Evolutionary conservation across 352 stramenopile species (phyloP).

Genomic region (Peronospora tabacina): DNA sequence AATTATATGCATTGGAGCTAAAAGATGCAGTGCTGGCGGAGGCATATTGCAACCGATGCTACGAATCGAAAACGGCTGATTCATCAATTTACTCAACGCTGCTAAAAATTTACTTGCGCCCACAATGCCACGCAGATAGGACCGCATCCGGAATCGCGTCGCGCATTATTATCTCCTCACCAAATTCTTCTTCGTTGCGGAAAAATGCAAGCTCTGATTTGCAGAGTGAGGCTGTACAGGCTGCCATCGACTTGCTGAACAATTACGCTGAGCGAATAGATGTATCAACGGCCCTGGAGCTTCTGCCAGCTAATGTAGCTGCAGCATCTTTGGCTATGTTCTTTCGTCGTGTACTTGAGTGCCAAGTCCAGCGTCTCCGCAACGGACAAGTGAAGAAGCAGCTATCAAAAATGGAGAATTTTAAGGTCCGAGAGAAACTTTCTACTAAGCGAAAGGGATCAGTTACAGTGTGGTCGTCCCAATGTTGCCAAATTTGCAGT

Average conservation of each 20-base stretch:
- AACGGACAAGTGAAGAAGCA: conserved; percentile 83
- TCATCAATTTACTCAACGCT: conserved; percentile 79
- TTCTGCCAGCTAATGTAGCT: conserved; percentile 54
- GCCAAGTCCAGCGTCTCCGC: conserved; percentile 61
- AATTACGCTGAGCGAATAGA: conserved; percentile 80
- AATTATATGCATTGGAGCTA: conserved; percentile 71
- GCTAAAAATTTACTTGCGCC: conserved; percentile 64
- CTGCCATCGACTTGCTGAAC: conserved; percentile 69
- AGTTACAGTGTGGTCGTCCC: conserved; percentile 69
- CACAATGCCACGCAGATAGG: conserved; percentile 16
- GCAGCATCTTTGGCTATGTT: conserved; percentile 45
- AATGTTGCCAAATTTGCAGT: conserved; percentile 60
- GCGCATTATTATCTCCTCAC: conserved; percentile 16
- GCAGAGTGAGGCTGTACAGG: conserved; percentile 53
- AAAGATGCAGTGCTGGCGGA: conserved; percentile 66
- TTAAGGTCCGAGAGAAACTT: conserved; percentile 62
- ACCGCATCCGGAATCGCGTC: conserved; percentile 15
- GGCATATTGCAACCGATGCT: conserved; percentile 77
- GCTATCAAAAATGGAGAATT: conserved; percentile 85
- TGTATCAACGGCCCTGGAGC: conserved; percentile 61
- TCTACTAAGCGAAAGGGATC: conserved; percentile 56
- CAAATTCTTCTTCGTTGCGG: conserved; percentile 16
- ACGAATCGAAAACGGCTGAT: conserved; percentile 59
- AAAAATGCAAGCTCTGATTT: conserved; percentile 15
- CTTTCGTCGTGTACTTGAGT: conserved; percentile 67